Conservation (phyloP, 305 asterid species). For the Petunia hybrid region DNA sequence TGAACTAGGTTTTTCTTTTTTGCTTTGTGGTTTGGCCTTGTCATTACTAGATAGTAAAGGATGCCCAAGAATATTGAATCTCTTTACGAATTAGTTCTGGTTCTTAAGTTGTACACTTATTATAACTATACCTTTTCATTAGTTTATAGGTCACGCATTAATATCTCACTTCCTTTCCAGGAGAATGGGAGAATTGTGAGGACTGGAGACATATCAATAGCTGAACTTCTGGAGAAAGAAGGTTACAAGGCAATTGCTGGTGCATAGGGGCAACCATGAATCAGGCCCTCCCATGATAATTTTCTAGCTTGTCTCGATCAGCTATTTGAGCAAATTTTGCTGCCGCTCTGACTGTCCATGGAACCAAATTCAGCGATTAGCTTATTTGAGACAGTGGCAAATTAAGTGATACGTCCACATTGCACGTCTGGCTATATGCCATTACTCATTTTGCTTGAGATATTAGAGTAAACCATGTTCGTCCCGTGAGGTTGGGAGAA, state of each 20-base stretch:
- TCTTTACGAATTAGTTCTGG: neutral
- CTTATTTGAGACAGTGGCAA: constrained; percentile 7
- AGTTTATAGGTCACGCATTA: neutral
- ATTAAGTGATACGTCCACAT: constrained; percentile 13
- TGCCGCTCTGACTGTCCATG: neutral
- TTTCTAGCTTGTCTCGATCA: neutral
- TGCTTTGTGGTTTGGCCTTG: neutral
- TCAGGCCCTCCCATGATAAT: neutral
- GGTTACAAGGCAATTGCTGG: constrained; percentile 80
- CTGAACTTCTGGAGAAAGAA: constrained; percentile 74
- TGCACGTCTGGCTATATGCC: constrained; percentile 13
- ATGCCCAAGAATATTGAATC: neutral
- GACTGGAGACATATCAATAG: constrained; percentile 85
- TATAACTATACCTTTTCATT: constrained; percentile 6
- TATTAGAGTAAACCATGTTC: neutral
- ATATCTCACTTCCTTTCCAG: neutral
- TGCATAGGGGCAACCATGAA: constrained; percentile 36
- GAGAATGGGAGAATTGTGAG: constrained; percentile 79
- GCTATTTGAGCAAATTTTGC: neutral
- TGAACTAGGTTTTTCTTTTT: neutral
- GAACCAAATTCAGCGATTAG: neutral
- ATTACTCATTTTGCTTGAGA: neutral
- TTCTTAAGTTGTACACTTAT: neutral
- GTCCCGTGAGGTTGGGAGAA: neutral
- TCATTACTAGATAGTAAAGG: constrained; percentile 4